These are phyloP conservation scores for Phytophthora lateralis DNA, from an alignment of 352 stramenopile species.

Conservation along the genomic window DNA sequence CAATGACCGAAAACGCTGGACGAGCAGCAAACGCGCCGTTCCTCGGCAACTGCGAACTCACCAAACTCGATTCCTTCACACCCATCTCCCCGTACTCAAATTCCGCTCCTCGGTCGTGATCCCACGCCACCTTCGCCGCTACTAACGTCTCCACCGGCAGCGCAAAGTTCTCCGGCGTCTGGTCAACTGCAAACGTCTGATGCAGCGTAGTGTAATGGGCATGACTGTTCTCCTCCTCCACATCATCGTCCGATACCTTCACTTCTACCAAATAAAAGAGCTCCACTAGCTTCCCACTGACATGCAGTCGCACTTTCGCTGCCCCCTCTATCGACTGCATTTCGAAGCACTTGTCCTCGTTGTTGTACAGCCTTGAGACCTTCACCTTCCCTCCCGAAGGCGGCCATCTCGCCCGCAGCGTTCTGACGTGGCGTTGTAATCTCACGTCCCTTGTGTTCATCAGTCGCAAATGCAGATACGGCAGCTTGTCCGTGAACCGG, in stretches of 20 bases:
- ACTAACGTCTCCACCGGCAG: constrained; percentile 47
- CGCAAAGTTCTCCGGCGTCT: constrained; percentile 42
- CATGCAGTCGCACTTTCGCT: constrained; percentile 46
- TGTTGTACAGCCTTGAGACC: constrained; percentile 39
- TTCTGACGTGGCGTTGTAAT: constrained; percentile 22
- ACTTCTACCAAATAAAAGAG: constrained; percentile 44
- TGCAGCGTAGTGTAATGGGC: constrained; percentile 48
- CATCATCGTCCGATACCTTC: constrained; percentile 29
- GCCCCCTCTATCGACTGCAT: constrained; percentile 73
- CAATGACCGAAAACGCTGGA: constrained; percentile 54
- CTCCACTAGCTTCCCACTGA: constrained; percentile 45
- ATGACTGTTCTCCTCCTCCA: constrained; percentile 21
- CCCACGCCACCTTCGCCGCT: constrained; percentile 32
- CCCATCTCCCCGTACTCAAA: constrained; percentile 30
- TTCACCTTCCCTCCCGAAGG: constrained; percentile 22
- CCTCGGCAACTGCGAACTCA: constrained; percentile 33
- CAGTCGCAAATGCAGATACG: constrained; percentile 54
- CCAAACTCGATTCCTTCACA: constrained; percentile 1
- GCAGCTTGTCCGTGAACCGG: constrained; percentile 35
- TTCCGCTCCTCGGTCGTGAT: constrained; percentile 22
- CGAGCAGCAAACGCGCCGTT: constrained; percentile 52
- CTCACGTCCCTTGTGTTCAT: constrained; percentile 19
- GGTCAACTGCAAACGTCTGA: constrained; percentile 46
- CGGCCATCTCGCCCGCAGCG: constrained; percentile 40
- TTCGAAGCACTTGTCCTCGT: constrained; percentile 44